Base-by-base conservation (phyloP, 1,284 basidiomycete genomes). In the Moesziomyces sp. region DNA sequence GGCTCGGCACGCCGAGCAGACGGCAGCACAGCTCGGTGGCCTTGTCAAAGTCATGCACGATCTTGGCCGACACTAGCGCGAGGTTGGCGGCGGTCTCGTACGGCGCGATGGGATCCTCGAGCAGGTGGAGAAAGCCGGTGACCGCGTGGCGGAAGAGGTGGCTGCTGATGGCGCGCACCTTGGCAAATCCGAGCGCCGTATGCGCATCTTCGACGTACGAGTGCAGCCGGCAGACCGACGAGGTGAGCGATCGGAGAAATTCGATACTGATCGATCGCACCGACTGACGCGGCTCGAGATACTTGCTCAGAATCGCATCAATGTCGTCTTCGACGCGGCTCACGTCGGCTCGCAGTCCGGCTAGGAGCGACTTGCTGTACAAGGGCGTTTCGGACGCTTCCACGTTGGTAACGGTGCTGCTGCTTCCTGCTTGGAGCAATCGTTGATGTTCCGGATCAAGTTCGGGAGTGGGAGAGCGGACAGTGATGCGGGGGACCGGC, bases 111-210 rank as follows among this genome's bases (percentile, higher is more conserved):
- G 46, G 19, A 53, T 74, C 61, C 3, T 61, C 66, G 38, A 74
- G 66, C 3, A 74, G 46, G 43, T 65, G 58, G 14, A 68, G 33
- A 48, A 74, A 58, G 19, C 71, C 71, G 8, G 71, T 69, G 24
- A 69, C 47, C n/a, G 52, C 60, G 35, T 68, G 64, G 23, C 52
- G n/a, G 54, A 67, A 67, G 18, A 66, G 46, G n/a, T 50, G 56
- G 28, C 60, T 69, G 28, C 60, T 52, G 52, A 69, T 63, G 52
- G 56, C 59, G 3, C 66, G 59, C 13, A 61, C 23, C n/a, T 43
- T 69, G n/a, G 53, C 48, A 14, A 47, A 21, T 8, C 66, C 66
- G 16, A 63, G 44, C 11, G 58, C 42, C 8, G 66, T 59, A 1
- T 63, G 49, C 1, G 56, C 56, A 18, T 59, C 40, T 30, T 55